Percentiles rank a stretch among this genome's conserved stretches.
Conservation (phyloP, 768 basidiomycete genomes). For the Agaricus sinodeliciosus region DNA sequence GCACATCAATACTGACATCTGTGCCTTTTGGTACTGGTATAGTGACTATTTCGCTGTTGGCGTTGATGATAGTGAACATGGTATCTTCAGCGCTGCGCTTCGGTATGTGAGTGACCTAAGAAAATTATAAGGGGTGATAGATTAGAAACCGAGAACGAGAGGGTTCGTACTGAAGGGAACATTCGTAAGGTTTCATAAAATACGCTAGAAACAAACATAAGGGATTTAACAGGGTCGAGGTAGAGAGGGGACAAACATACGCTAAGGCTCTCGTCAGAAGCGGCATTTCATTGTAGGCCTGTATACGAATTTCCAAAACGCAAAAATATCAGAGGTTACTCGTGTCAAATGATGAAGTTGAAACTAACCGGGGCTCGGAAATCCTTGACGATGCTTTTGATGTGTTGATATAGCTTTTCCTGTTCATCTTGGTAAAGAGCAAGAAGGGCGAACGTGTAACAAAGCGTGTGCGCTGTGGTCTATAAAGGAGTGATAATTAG, state of each 20-base stretch:
- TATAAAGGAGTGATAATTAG: constrained; percentile 7
- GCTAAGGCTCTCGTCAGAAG: constrained; percentile 24
- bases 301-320: neutral
- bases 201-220: constrained; percentile 19
- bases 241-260: constrained; percentile 14
- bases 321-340: no score
- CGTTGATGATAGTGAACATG: constrained; percentile 25
- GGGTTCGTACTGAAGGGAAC: constrained; percentile 27
- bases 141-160: neutral
- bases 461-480: constrained; percentile 34
- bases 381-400: constrained; percentile 19
- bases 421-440: constrained; percentile 40
- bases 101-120: constrained; percentile 33
- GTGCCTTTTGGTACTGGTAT: constrained; percentile 39
- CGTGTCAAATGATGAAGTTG: no score
- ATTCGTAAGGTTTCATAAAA: constrained; percentile 37
- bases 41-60: constrained; percentile 28
- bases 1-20: constrained; percentile 25
- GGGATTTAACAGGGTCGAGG: neutral
- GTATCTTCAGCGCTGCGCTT: constrained; percentile 43
- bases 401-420: constrained; percentile 34
- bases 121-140: neutral
- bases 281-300: constrained; percentile 26
- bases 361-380: constrained; percentile 12
- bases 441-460: constrained; percentile 33